Percentiles rank a stretch among this genome's conserved stretches.
These are phyloP conservation scores for Penicillium macrosclerotiorum DNA, from an alignment of 495 filamentous ascomycete genomes.

Conservation along the genomic window DNA sequence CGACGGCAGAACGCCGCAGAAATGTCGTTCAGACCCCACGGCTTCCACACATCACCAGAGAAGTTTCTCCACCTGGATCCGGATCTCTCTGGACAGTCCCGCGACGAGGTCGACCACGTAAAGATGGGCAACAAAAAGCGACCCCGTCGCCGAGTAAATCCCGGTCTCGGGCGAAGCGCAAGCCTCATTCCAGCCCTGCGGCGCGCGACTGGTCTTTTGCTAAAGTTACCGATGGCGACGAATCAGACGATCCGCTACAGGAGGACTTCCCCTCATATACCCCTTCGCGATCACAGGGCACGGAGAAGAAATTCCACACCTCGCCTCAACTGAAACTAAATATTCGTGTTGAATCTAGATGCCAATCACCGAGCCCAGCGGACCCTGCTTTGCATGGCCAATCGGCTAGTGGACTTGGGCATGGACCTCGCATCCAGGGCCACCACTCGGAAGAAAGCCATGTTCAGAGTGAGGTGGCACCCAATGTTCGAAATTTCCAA, in stretches of 20 bases:
- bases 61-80: slow-evolving; percentile 36
- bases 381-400: slow-evolving; percentile 1
- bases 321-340: no score
- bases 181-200: slow-evolving; percentile 35
- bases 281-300: neutral
- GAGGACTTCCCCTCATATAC: slow-evolving; percentile 33
- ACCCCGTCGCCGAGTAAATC: slow-evolving; percentile 20
- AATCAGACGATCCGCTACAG: slow-evolving; percentile 50
- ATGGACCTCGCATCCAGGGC: neutral
- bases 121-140: slow-evolving; percentile 22
- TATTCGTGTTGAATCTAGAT: neutral
- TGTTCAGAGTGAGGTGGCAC: slow-evolving; percentile 46
- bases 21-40: slow-evolving; percentile 13
- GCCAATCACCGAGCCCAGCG: neutral
- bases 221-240: slow-evolving; percentile 33
- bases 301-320: neutral
- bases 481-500: slow-evolving; percentile 2
- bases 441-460: slow-evolving; percentile 41
- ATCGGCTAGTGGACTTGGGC: slow-evolving; percentile 12
- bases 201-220: slow-evolving; percentile 47
- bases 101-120: slow-evolving; percentile 20
- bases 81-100: slow-evolving; percentile 42
- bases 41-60: slow-evolving; percentile 13
- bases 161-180: slow-evolving; percentile 26
- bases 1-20: slow-evolving; percentile 20